A percentile compares a stretch with the other conserved stretches of the same genome.
These are phyloP conservation scores for Rhizopogon vesiculosus DNA, from an alignment of 768 basidiomycete genomes.

Conservation along the genomic window DNA sequence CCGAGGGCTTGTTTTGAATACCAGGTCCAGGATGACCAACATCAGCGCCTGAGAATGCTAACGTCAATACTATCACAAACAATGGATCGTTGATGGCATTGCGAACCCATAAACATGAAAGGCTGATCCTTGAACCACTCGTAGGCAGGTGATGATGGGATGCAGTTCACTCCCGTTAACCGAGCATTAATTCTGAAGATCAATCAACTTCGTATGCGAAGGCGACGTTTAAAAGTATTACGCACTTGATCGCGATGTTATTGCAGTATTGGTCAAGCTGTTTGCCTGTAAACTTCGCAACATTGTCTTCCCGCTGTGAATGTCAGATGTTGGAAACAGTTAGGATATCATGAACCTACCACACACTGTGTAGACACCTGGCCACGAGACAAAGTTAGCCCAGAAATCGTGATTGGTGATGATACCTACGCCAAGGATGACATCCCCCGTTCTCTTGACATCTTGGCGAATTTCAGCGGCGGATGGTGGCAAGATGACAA, in stretches of 20 bases:
- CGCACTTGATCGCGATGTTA: slow-evolving; percentile 32
- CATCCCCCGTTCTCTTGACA: slow-evolving; percentile 59
- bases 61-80: background rate
- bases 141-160: slow-evolving; percentile 24
- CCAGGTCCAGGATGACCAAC: slow-evolving; percentile 64
- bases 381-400: background rate
- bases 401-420: background rate
- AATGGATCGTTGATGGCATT: background rate
- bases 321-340: background rate
- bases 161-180: slow-evolving; percentile 44
- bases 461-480: slow-evolving; percentile 40
- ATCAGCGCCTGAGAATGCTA: slow-evolving; percentile 40
- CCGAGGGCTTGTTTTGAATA: slow-evolving; percentile 44
- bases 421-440: slow-evolving; percentile 26
- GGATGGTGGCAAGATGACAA: slow-evolving; percentile 48
- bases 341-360: slow-evolving; percentile 11
- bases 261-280: slow-evolving; percentile 29
- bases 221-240: too few species aligned
- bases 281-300: slow-evolving; percentile 13
- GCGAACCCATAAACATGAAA: slow-evolving; percentile 32
- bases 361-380: slow-evolving; percentile 26
- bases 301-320: slow-evolving; percentile 27
- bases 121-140: slow-evolving; percentile 15
- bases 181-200: slow-evolving; percentile 46
- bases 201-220: background rate